phyloP scores from a whole-genome alignment of 73 alveolate species.

The Paramecium biaurelia region DNA sequence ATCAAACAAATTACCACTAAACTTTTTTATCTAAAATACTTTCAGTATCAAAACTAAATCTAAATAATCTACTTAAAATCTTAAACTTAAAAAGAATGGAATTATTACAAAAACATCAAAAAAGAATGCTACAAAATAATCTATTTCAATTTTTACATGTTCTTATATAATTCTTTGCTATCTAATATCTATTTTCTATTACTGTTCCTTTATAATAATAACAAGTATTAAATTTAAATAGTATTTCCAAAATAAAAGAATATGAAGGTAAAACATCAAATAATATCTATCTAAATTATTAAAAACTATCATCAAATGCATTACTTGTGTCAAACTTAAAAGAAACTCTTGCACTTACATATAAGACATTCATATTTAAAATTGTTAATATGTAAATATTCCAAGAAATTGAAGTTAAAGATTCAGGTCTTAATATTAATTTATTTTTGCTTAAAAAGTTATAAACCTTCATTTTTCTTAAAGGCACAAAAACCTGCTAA shows the following conservation, averaged over 20 bases:
- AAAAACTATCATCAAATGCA: background rate
- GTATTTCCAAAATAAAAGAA: slow-evolving; percentile 24
- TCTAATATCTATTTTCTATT: slow-evolving; percentile 22
- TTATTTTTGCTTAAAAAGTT: background rate
- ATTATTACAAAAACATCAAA: slow-evolving; percentile 41
- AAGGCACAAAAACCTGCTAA: slow-evolving; percentile 30
- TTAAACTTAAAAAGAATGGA: slow-evolving; percentile 40
- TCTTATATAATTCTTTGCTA: slow-evolving; percentile 15
- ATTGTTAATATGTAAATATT: slow-evolving; percentile 41
- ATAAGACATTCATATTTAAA: slow-evolving; percentile 15
- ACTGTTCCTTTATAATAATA: slow-evolving; percentile 28
- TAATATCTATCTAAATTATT: background rate
- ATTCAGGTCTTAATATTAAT: slow-evolving; percentile 31
- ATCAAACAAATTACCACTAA: slow-evolving; percentile 6
- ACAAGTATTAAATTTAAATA: slow-evolving; percentile 30
- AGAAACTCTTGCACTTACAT: slow-evolving; percentile 33
- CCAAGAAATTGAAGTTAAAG: background rate
- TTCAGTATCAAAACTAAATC: slow-evolving; percentile 26
- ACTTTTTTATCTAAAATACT: slow-evolving; percentile 14
- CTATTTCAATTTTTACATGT: background rate
- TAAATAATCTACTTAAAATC: slow-evolving; percentile 23
- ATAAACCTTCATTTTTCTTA: slow-evolving; percentile 25
- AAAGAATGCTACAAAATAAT: background rate
- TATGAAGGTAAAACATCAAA: slow-evolving; percentile 41
- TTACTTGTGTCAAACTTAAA: background rate